Evolutionary conservation across 192 early-diverging fungal species (phyloP).

Genomic region (Coemansia sp.): DNA sequence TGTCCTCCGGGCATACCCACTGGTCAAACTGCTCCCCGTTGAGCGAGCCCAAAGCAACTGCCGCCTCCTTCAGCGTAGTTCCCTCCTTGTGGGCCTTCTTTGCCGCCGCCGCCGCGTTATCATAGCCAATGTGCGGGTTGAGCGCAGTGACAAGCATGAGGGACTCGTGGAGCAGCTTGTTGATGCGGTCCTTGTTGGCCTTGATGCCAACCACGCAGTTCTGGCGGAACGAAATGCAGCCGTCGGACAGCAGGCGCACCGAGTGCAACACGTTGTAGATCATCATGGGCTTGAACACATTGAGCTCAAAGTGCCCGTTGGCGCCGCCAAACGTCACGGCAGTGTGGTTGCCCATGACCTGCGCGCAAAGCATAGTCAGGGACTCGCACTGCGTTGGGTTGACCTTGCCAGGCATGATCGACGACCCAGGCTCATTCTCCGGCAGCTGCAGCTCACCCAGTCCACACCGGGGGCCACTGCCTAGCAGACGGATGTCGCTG

Average conservation of each 20-base stretch:
- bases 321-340: constrained; percentile 88
- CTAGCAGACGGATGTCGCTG: constrained; percentile 96
- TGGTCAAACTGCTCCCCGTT: constrained; percentile 91
- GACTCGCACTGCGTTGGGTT: constrained; percentile 99
- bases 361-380: constrained; percentile 98
- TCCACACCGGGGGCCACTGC: constrained; percentile 96
- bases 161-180: constrained; percentile 81
- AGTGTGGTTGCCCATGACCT: constrained; percentile 98
- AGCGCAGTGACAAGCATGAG: constrained; percentile 99
- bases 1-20: constrained; percentile 91
- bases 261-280: constrained; percentile 98
- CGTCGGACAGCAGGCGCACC: constrained; percentile 82
- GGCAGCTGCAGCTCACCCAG: constrained; percentile 94
- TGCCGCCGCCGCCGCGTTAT: constrained; percentile 89
- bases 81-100: constrained; percentile 96
- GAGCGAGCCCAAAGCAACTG: constrained; percentile 79
- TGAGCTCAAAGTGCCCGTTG: constrained; percentile 98
- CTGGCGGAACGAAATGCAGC: constrained; percentile 85
- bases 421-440: constrained; percentile 98
- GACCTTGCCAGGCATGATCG: constrained; percentile 99
- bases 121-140: constrained; percentile 95
- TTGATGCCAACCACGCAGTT: constrained; percentile 96
- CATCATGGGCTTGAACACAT: constrained; percentile 99
- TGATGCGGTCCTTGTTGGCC: constrained; percentile 90
- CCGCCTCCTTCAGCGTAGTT: constrained; percentile 87